Percentiles rank a stretch among this genome's conserved stretches.
phyloP scores from a whole-genome alignment of 129 eudicot species.

The sunflower (Helianthus annuus) region DNA sequence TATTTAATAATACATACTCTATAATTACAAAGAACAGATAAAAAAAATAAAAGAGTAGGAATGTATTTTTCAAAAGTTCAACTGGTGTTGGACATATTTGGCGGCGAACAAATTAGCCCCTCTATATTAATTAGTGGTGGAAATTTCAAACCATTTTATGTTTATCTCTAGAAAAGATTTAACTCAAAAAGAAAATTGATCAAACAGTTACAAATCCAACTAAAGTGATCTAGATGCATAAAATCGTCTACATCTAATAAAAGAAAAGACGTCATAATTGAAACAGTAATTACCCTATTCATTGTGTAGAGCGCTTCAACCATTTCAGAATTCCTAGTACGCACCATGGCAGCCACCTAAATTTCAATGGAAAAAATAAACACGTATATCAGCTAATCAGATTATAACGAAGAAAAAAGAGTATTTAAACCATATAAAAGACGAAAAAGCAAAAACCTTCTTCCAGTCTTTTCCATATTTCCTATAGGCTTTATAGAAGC shows the following conservation, averaged over 20 bases:
- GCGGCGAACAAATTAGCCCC: too few species aligned
- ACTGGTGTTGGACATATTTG: too few species aligned
- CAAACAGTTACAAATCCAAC: not conserved
- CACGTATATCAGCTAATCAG: conserved; percentile 20
- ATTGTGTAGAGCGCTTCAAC: conserved; percentile 75
- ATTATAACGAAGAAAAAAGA: not conserved
- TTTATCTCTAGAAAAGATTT: too few species aligned
- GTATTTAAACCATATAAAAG: not conserved
- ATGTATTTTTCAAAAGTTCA: too few species aligned
- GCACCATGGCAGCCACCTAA: conserved; percentile 61
- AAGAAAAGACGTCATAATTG: too few species aligned
- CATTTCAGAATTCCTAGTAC: conserved; percentile 55
- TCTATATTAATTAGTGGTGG: too few species aligned
- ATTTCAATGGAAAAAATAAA: conserved; percentile 18
- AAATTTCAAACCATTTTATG: too few species aligned
- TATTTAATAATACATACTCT: too few species aligned
- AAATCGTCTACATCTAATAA: not conserved
- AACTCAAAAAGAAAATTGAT: not conserved
- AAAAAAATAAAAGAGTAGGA: too few species aligned
- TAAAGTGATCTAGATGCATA: not conserved
- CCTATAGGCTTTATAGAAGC: conserved; percentile 66
- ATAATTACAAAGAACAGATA: too few species aligned
- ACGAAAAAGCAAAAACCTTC: conserved; percentile 39
- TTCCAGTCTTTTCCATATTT: conserved; percentile 73
- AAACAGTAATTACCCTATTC: conserved; percentile 49